Percentiles rank a stretch among this genome's conserved stretches.
Conservation (phyloP, 192 early-diverging fungal species). For the Martensiomyces pterosporus region DNA sequence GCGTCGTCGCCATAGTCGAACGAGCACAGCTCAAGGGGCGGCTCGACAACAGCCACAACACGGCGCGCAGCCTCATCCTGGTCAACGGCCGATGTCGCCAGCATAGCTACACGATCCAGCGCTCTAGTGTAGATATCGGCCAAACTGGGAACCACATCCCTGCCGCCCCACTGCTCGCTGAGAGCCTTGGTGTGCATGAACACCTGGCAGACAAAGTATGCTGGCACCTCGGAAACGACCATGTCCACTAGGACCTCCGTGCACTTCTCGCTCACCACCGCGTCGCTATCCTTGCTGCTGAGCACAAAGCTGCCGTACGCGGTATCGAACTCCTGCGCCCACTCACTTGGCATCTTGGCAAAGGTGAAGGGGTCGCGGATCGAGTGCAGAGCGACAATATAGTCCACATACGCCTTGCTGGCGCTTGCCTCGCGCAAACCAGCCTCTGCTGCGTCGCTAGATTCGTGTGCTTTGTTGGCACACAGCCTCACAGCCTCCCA, state of each 20-base stretch:
- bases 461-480: not conserved
- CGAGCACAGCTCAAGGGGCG: conserved; percentile 22
- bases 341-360: conserved; percentile 8
- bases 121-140: conserved; percentile 7
- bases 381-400: not conserved
- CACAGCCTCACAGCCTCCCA: conserved; percentile 5
- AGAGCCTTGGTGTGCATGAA: conserved; percentile 7
- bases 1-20: conserved; percentile 23
- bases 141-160: conserved; percentile 3
- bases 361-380: conserved; percentile 34
- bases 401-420: conserved; percentile 8
- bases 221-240: conserved; percentile 4
- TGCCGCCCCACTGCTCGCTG: not conserved
- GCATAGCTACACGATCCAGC: not conserved
- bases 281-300: not conserved
- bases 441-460: not conserved
- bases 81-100: not conserved
- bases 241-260: conserved; percentile 8
- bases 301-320: not conserved
- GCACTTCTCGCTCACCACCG: not conserved
- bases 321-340: not conserved
- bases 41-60: conserved; percentile 11
- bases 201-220: conserved; percentile 30
- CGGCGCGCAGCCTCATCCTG: conserved; percentile 1
- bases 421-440: not conserved